Evolutionary conservation across 2,329 filamentous ascomycete genomes (phyloP).

Genomic region (Myrmaecium sp.): DNA sequence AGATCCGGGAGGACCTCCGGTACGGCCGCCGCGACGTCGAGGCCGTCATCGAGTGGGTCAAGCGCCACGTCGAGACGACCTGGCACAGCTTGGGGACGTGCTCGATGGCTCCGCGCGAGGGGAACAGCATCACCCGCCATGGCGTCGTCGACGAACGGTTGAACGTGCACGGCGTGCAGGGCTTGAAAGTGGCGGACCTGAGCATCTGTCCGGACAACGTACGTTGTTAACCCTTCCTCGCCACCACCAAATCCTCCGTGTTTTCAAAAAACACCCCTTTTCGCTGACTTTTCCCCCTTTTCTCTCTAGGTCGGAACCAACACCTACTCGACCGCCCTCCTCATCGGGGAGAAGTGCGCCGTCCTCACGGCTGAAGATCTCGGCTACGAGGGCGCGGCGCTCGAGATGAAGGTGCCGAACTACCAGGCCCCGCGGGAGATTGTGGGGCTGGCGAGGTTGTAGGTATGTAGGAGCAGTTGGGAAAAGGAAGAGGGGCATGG

Average conservation of each 20-base stretch:
- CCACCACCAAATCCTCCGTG: too few species aligned
- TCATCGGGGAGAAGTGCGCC: constrained; percentile 62
- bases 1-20: constrained; percentile 44
- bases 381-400: constrained; percentile 52
- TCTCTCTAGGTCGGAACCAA: constrained; percentile 15
- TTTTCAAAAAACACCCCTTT: too few species aligned
- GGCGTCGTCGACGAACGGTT: constrained; percentile 62
- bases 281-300: too few species aligned
- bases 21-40: constrained; percentile 48
- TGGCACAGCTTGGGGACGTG: constrained; percentile 55
- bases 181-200: constrained; percentile 60
- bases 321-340: constrained; percentile 50
- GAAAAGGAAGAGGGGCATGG: too few species aligned
- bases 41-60: constrained; percentile 47
- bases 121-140: constrained; percentile 67
- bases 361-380: constrained; percentile 55
- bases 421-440: constrained; percentile 32
- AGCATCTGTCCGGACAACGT: constrained; percentile 67
- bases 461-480: too few species aligned
- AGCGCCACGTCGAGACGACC: constrained; percentile 54
- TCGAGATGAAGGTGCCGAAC: constrained; percentile 57
- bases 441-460: constrained; percentile 24
- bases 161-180: constrained; percentile 62
- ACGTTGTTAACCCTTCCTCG: too few species aligned
- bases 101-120: constrained; percentile 59